Evolutionary conservation across 2,329 filamentous ascomycete species (phyloP), one percentile per base, ranked within the genome.

Genomic region (Stagonosporopsis chrysanthemi): DNA sequence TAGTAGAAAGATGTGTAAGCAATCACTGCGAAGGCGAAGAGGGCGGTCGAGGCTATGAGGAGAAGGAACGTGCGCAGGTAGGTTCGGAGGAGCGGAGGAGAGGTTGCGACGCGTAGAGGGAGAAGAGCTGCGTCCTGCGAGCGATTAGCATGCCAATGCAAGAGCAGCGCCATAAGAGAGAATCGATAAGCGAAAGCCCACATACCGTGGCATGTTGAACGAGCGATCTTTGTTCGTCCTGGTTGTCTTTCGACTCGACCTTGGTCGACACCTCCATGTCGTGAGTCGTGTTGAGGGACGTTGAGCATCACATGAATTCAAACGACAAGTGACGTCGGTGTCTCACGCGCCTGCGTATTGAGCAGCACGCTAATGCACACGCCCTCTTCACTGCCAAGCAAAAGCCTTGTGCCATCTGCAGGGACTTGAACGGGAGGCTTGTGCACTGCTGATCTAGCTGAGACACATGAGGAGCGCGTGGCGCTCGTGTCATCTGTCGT

Each of bases 1-100:
- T 83, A 82, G 78, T 91, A 91, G 77, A 91, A 90, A 17, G 88
- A 76, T 33, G 80, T 79, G 71, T 90, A 91, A 31, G 87, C 86
- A 36, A 85, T 69, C 6, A 83, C 76, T 6, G 88, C 87, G 19
- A 86, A 73, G 35, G 79, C 81, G 40, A 89, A 76, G 47, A 91
- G 82, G 38, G 84, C 62, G 15, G 83, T 63, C 3, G 83, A 83
- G 22, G 86, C 80, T 47, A 78, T 63, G 42, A 83, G 70, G 62
- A 87, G 78, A 23, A 89, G 79, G 14, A 83, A 62, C 14, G 82
- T 85, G 56, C 84, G 85, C 44, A 91, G 74, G 71, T 90, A 91
- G 28, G 86, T 84, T 66, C 84, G 83, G 48, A 83, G 81, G n/a
- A 88, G 86, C 29, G 83, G 77, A 52, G 84, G 86, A 2, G 88